Conservation (phyloP, 768 basidiomycete species). For the Coprinopsis cinerea region DNA sequence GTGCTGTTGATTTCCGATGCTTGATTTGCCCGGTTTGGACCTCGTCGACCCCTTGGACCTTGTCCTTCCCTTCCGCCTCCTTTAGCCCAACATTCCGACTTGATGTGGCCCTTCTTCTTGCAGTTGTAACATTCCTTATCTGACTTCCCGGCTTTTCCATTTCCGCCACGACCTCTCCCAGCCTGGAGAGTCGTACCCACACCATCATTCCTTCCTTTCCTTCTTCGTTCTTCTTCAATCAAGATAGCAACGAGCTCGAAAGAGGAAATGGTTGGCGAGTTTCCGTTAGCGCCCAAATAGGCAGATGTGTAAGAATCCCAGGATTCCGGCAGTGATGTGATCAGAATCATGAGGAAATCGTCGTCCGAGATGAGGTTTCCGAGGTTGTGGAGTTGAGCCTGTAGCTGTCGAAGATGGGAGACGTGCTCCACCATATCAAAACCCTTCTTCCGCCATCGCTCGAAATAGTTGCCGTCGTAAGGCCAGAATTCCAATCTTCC, state of each 20-base stretch:
- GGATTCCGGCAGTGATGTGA: conserved; percentile 23
- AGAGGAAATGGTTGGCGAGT: conserved; percentile 14
- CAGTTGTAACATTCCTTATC: conserved; percentile 31
- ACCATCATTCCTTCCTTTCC: not conserved
- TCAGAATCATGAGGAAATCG: conserved; percentile 25
- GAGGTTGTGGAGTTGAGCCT: conserved; percentile 22
- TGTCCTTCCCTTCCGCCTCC: conserved; percentile 35
- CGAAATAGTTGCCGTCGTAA: conserved; percentile 18
- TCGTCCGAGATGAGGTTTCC: conserved; percentile 20
- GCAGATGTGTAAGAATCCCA: conserved; percentile 23
- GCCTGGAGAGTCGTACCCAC: not conserved
- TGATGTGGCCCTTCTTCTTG: conserved; percentile 22
- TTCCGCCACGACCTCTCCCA: not conserved
- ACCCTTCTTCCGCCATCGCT: conserved; percentile 19
- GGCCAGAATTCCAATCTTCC: conserved; percentile 19
- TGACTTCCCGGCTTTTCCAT: not conserved
- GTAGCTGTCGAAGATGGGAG: conserved; percentile 16
- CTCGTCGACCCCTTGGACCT: conserved; percentile 22
- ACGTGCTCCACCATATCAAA: conserved; percentile 23
- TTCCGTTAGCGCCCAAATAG: conserved; percentile 17
- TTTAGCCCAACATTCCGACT: no score
- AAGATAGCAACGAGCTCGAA: conserved; percentile 20
- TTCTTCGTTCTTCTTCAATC: conserved; percentile 14
- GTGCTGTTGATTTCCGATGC: conserved; percentile 3
- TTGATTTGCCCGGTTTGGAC: conserved; percentile 12